Evolutionary conservation across 2,329 filamentous ascomycete genomes (phyloP).

Genomic region (Alternaria sp.): DNA sequence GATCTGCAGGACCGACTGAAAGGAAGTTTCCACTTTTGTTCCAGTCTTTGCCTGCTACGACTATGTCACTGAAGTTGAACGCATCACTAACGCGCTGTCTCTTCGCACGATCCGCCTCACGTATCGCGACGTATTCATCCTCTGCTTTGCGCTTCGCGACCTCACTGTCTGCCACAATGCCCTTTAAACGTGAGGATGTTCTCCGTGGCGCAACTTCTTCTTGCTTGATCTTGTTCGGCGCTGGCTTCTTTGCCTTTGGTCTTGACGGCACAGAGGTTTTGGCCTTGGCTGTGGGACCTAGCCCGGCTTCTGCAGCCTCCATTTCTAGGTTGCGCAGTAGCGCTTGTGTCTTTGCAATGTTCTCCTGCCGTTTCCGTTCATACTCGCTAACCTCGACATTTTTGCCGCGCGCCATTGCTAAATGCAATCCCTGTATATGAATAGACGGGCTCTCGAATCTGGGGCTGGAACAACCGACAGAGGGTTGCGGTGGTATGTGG

Average conservation of each 20-base stretch:
- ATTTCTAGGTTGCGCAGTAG: conserved; percentile 78
- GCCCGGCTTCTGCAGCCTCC: conserved; percentile 72
- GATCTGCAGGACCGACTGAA: conserved; percentile 74
- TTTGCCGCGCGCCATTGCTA: conserved; percentile 50
- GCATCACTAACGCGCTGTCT: conserved; percentile 70
- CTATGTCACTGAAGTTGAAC: conserved; percentile 77
- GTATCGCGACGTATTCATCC: conserved; percentile 66
- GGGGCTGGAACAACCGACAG: neutral
- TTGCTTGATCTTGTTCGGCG: conserved; percentile 65
- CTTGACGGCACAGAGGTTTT: conserved; percentile 57
- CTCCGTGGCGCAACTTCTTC: conserved; percentile 64
- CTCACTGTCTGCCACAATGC: conserved; percentile 72
- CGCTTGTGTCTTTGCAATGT: conserved; percentile 86
- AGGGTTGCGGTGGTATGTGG: neutral
- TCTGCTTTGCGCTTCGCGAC: conserved; percentile 74
- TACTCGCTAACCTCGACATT: conserved; percentile 77
- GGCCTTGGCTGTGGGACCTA: conserved; percentile 66
- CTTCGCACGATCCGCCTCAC: conserved; percentile 68
- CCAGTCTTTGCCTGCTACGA: conserved; percentile 82
- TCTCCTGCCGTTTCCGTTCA: conserved; percentile 82
- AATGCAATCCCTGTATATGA: neutral
- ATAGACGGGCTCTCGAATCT: neutral
- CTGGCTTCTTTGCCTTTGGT: conserved; percentile 53
- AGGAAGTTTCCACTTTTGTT: conserved; percentile 72
- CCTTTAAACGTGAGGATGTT: conserved; percentile 68